Base-by-base conservation (phyloP, 345 rosid species). In the Acer saccharum region DNA sequence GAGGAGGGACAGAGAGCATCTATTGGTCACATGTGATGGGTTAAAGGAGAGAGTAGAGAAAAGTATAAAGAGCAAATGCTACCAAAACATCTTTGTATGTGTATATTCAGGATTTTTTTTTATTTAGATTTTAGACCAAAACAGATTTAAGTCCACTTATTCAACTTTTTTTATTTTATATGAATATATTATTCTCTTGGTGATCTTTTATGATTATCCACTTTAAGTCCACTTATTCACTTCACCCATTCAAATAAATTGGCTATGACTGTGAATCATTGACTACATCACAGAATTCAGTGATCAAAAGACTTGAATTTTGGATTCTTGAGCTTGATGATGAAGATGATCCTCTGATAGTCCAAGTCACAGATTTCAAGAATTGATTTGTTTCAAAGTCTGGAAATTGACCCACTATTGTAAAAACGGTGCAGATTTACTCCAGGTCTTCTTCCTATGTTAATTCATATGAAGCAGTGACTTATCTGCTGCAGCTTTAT, bases 11-110 rank as follows among this genome's bases (percentile, higher is more conserved):
- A 70, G 14, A 44, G 64, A 64, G 63, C 25, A 73, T 68, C 72
- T n/a, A 64, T 6, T 55, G 69, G 21, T 54, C 72, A 65, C 70
- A 78, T 78, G 79, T 65, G 61, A 39, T 14, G 14, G 10, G 12
- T 17, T 23, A 14, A 61, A 73, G 46, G 10, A 20, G 14, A 41
- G 68, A 43, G 16, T 4, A n/a, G n/a, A n/a, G n/a, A n/a, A n/a
- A n/a, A n/a, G n/a, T n/a, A n/a, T n/a, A n/a, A n/a, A n/a, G n/a
- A n/a, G n/a, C n/a, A 10, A 14, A 73, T 21, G 35, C 55, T n/a
- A 41, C 14, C 48, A 58, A n/a, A 18, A 58, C 10, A 18, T 18
- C 23, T 57, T 8, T n/a, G 25, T 58, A 18, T n/a, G 27, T 25
- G n/a, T 18, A 54, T 16, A 50, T 50, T 50, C 55, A 13, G 16